phyloP scores from a whole-genome alignment of 208 protist genomes.

The Willaertia magna region DNA sequence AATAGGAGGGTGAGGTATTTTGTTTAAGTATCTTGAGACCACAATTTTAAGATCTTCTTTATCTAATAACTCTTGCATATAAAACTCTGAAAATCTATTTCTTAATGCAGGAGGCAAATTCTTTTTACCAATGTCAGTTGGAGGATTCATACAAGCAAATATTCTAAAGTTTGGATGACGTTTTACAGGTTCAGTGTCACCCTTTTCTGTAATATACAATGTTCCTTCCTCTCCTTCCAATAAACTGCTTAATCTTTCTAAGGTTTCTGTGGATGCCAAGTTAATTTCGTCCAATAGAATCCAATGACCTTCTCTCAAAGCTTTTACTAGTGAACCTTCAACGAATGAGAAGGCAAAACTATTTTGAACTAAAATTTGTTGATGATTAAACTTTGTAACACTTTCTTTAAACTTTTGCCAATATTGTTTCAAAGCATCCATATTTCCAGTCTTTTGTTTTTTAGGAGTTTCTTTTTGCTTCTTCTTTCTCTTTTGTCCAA shows the following conservation, averaged over 20 bases:
- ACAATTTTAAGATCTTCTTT: constrained; percentile 80
- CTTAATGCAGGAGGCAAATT: constrained; percentile 82
- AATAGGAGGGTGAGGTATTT: constrained; percentile 50
- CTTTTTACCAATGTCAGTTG: constrained; percentile 99
- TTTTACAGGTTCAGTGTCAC: constrained; percentile 50
- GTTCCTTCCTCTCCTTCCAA: constrained; percentile 75
- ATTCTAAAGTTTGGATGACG: constrained; percentile 95
- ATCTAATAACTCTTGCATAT: constrained; percentile 87
- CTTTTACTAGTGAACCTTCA: constrained; percentile 88
- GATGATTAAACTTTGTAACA: constrained; percentile 44
- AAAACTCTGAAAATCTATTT: constrained; percentile 94
- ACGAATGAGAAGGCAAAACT: constrained; percentile 94
- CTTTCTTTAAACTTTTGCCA: constrained; percentile 47
- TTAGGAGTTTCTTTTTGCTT: background rate
- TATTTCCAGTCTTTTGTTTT: constrained; percentile 4
- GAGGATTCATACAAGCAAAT: constrained; percentile 99
- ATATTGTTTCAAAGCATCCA: background rate
- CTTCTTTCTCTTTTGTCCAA: background rate
- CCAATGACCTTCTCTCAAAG: constrained; percentile 92
- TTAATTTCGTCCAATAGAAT: constrained; percentile 99
- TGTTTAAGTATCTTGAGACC: constrained; percentile 69
- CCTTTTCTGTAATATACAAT: constrained; percentile 59
- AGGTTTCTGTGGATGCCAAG: constrained; percentile 89
- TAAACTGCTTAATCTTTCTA: constrained; percentile 84
- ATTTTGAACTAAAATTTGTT: constrained; percentile 26